Evolutionary conservation across 176 grass and related monocot genomes (phyloP).

Genomic region (Avena sativa): DNA sequence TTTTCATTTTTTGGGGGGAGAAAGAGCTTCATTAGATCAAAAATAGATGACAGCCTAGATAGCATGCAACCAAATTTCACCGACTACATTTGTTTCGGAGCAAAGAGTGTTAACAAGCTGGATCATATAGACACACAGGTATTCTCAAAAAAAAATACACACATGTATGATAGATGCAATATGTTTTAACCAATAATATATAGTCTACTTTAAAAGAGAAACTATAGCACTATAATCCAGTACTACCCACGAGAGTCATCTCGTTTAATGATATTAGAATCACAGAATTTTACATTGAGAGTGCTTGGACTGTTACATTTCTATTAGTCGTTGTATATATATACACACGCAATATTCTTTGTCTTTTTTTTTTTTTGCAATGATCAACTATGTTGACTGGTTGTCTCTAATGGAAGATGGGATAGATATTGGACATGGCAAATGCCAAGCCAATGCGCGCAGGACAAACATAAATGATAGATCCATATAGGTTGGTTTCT

Average conservation of each 20-base stretch:
- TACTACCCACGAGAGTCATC: no score
- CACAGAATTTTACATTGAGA: not conserved
- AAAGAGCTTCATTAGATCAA: not conserved
- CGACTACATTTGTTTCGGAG: no score
- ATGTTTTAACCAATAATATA: no score
- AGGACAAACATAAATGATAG: slow-evolving; percentile 22
- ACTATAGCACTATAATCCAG: no score
- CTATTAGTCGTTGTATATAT: not conserved
- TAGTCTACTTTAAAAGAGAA: no score
- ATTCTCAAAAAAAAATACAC: no score
- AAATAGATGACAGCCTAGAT: not conserved
- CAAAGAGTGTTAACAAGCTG: no score
- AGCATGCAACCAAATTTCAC: not conserved
- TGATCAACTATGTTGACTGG: slow-evolving; percentile 24
- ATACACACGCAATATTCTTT: not conserved
- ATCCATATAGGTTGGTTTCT: slow-evolving; percentile 3
- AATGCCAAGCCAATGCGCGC: slow-evolving; percentile 22
- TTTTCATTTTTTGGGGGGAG: not conserved
- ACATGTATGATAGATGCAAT: no score
- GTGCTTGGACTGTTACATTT: not conserved
- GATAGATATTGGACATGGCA: not conserved
- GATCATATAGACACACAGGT: no score
- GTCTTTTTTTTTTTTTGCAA: not conserved
- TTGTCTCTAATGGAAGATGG: not conserved
- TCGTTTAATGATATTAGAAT: no score